These are phyloP conservation scores for Suhomyces panamericanus DNA, from an alignment of 1,139 yeast species.

Conservation along the genomic window DNA sequence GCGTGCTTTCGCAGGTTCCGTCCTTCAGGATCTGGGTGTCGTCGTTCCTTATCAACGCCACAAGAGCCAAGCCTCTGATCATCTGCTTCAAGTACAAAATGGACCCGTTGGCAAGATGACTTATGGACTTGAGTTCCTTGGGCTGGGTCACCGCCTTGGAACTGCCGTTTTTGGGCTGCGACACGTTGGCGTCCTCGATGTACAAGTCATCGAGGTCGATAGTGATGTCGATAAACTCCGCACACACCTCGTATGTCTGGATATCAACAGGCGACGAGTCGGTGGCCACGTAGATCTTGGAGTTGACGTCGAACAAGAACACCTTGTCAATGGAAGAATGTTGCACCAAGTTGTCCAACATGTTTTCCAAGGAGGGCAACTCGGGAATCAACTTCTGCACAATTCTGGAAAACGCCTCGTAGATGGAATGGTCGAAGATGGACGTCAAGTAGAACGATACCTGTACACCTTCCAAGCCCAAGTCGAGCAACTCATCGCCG, in stretches of 20 bases:
- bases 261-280: conserved; percentile 95
- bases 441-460: conserved; percentile 89
- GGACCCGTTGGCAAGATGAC: conserved; percentile 79
- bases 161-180: conserved; percentile 11
- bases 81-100: conserved; percentile 82
- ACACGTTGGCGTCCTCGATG: conserved; percentile 32
- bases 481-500: conserved; percentile 86
- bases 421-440: conserved; percentile 92
- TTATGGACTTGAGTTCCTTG: conserved; percentile 60
- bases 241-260: conserved; percentile 93
- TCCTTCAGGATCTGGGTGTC: conserved; percentile 25
- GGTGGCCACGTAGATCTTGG: conserved; percentile 95
- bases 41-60: conserved; percentile 77
- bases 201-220: conserved; percentile 81
- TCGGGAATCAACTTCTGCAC: conserved; percentile 90
- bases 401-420: conserved; percentile 92
- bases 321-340: conserved; percentile 92
- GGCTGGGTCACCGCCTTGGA: conserved; percentile 10
- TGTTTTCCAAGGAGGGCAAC: conserved; percentile 81
- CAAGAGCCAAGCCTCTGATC: conserved; percentile 90
- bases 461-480: conserved; percentile 88
- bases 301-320: conserved; percentile 84
- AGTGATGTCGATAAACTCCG: conserved; percentile 93
- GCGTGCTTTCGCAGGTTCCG: conserved; percentile 1
- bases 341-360: conserved; percentile 85